Evolutionary conservation across 2,329 filamentous ascomycete species (phyloP), one percentile per base, ranked within the genome.

Genomic region (Cytospora chrysosperma): DNA sequence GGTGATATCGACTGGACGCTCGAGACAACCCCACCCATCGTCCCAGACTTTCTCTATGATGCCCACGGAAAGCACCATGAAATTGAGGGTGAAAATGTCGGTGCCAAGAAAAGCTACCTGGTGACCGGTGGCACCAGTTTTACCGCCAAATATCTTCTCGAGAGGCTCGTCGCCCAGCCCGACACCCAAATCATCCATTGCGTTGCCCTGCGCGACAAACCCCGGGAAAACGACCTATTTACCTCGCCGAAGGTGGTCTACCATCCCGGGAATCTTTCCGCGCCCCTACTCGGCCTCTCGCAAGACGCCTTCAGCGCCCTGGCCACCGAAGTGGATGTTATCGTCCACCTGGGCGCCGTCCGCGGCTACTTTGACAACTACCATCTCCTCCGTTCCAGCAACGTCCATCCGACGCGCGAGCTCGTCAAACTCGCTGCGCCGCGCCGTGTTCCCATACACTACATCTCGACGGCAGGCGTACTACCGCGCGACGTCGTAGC

Each of bases 341-440:
- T 89, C 55, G 80, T 90, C 26, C 88, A 85, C 70, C 76, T 74
- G 58, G 83, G 78, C 9, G 79, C 80, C n/a, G 74, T 77, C 24
- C 71, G 72, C 17, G 76, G 70, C 8, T 78, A 72, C 69, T 63
- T 71, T 66, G 75, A 80, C 30, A 68, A 69, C 1, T 82, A 80
- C 67, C 32, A 68, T 10, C 69, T 71, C 0, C 70, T 81, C 0
- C 69, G 72, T 2, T 53, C 58, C 1, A 61, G 69, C 28, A 81
- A 82, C 63, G 66, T 80, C 3, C 19, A 64, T 0, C 69, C 78
- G 0, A 78, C 75, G 1, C 70, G 70, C 51, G 69, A 74, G 55
- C 70, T 80, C 5, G 69, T 72, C 3, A 64, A 67, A 2, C 65
- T 81, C 5, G 71, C 70, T 2, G 7, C 65, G 0, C 56, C 62